A percentile compares a stretch with the other conserved stretches of the same genome.
Conservation (phyloP, 1,139 yeast genomes). For the Suhomyces maxii region DNA sequence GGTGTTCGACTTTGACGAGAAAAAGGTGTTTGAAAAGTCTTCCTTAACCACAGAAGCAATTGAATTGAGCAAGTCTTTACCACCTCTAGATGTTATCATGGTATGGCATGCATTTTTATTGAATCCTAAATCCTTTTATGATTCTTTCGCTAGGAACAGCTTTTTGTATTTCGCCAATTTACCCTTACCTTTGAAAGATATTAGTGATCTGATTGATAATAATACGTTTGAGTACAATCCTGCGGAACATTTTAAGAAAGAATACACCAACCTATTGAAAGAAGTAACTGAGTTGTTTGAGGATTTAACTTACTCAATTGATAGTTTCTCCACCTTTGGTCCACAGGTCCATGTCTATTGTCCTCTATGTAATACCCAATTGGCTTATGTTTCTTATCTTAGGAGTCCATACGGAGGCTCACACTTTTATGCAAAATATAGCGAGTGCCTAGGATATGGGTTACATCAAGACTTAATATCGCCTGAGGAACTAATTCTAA, state of each 20-base stretch:
- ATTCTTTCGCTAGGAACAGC: constrained; percentile 26
- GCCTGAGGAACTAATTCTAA: constrained; percentile 22
- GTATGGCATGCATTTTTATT: constrained; percentile 41
- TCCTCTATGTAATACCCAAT: constrained; percentile 18
- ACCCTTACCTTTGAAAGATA: constrained; percentile 28
- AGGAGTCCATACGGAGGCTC: constrained; percentile 27
- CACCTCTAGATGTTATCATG: constrained; percentile 40
- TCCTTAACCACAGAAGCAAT: neutral
- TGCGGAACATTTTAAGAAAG: constrained; percentile 2
- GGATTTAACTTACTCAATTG: constrained; percentile 4
- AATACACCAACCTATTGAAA: constrained; percentile 9
- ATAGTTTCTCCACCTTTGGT: constrained; percentile 5
- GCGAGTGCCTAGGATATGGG: constrained; percentile 6
- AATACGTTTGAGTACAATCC: constrained; percentile 22
- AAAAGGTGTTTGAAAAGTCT: neutral
- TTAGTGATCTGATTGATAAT: constrained; percentile 23
- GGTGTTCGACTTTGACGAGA: neutral
- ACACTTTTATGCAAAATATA: neutral
- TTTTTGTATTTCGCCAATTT: constrained; percentile 21
- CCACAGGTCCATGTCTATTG: constrained; percentile 16
- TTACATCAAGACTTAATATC: constrained; percentile 3
- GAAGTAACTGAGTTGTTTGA: neutral
- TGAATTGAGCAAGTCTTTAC: constrained; percentile 14
- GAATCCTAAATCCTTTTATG: constrained; percentile 30
- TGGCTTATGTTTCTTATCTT: constrained; percentile 11